Conservation (phyloP, 495 filamentous ascomycete species). For the Penicilliopsis zonata region DNA sequence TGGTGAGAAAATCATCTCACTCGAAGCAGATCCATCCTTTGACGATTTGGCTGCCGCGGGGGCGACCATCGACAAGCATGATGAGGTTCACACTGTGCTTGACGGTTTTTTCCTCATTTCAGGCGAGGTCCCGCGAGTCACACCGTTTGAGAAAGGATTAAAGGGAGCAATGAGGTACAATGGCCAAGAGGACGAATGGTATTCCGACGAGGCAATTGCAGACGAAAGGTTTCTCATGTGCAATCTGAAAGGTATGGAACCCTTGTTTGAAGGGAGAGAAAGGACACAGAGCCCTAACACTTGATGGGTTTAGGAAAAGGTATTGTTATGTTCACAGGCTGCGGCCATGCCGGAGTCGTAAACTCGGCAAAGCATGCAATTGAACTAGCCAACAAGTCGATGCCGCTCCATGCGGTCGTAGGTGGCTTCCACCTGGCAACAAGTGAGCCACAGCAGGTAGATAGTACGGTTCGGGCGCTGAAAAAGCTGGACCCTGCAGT, state of each 20-base stretch:
- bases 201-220: slow-evolving; percentile 38
- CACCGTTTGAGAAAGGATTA: slow-evolving; percentile 41
- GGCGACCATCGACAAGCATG: slow-evolving; percentile 29
- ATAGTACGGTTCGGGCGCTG: slow-evolving; percentile 37
- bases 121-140: slow-evolving; percentile 44
- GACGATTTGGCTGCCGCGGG: slow-evolving; percentile 37
- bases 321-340: slow-evolving; percentile 51
- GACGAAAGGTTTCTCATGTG: slow-evolving; percentile 50
- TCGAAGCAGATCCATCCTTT: slow-evolving; percentile 48
- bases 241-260: slow-evolving; percentile 38
- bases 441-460: slow-evolving; percentile 28
- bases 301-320: slow-evolving; percentile 31
- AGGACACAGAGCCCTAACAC: too few relatives aligned
- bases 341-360: slow-evolving; percentile 48
- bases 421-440: slow-evolving; percentile 50
- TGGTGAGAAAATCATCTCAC: slow-evolving; percentile 30
- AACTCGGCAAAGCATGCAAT: slow-evolving; percentile 42
- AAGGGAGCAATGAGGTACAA: slow-evolving; percentile 35
- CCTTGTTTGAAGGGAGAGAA: neutral
- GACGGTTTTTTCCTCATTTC: slow-evolving; percentile 45
- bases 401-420: slow-evolving; percentile 43
- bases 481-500: slow-evolving; percentile 40
- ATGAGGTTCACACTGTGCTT: slow-evolving; percentile 36
- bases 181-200: slow-evolving; percentile 35
- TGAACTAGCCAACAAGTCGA: slow-evolving; percentile 18